Evolutionary conservation across 495 filamentous ascomycete genomes (phyloP).

Genomic region (Neurospora pannonica): DNA sequence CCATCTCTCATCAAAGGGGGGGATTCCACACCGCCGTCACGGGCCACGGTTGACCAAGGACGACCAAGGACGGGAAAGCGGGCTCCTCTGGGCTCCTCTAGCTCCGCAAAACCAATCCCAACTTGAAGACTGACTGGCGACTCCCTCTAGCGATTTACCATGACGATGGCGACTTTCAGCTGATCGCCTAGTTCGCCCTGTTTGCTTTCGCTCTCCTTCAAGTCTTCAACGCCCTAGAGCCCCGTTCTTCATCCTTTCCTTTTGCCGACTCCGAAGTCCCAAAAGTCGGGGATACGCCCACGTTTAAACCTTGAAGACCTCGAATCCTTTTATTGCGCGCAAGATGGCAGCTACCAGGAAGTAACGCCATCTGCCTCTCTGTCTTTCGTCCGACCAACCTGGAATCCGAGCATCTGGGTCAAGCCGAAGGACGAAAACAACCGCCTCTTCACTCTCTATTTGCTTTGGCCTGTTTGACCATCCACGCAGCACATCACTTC

Average conservation of each 20-base stretch:
- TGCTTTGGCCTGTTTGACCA: background rate
- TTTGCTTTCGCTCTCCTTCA: background rate
- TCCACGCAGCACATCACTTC: background rate
- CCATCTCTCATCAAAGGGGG: background rate
- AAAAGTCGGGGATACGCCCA: background rate
- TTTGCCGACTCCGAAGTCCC: background rate
- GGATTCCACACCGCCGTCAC: background rate
- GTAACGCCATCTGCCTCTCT: background rate
- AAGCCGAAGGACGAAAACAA: background rate
- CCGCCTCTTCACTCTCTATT: background rate
- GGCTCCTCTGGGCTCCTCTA: background rate
- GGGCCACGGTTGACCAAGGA: background rate
- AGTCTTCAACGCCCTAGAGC: background rate
- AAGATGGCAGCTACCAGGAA: background rate
- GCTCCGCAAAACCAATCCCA: background rate
- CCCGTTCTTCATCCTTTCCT: background rate
- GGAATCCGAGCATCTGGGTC: background rate
- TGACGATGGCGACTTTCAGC: background rate
- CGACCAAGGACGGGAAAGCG: background rate
- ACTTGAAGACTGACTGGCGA: background rate
- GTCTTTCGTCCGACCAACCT: background rate
- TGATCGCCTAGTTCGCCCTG: background rate
- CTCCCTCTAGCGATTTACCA: background rate
- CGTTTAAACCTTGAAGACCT: background rate
- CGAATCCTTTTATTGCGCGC: background rate